Evolutionary conservation across 2,329 filamentous ascomycete species (phyloP).

Genomic region (Botrytis porri): DNA sequence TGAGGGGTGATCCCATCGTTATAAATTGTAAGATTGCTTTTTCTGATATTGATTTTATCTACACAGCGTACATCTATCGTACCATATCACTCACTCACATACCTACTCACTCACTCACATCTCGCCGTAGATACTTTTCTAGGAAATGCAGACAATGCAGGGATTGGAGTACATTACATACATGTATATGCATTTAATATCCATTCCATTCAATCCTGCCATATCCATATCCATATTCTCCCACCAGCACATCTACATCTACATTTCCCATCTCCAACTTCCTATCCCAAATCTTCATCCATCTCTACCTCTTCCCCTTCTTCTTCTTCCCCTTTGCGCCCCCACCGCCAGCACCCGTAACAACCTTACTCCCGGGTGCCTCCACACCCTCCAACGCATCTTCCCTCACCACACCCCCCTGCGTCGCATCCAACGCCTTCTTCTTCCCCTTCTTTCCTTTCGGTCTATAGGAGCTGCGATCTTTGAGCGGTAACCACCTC

Average conservation of each 20-base stretch:
- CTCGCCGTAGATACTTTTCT: not conserved
- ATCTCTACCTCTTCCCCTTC: slow-evolving; percentile 52
- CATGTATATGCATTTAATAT: not conserved
- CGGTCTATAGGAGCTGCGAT: slow-evolving; percentile 82
- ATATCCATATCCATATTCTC: not conserved
- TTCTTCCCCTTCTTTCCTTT: slow-evolving; percentile 92
- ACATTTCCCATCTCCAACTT: not conserved
- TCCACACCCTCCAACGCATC: slow-evolving; percentile 65
- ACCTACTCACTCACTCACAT: too few species aligned
- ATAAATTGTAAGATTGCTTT: not conserved
- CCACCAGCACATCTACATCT: not conserved
- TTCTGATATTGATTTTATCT: not conserved
- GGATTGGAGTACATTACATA: not conserved
- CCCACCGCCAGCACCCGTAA: slow-evolving; percentile 49
- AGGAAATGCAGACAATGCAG: not conserved
- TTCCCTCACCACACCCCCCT: slow-evolving; percentile 78
- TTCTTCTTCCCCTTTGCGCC: slow-evolving; percentile 38
- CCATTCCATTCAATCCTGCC: not conserved
- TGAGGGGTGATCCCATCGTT: not conserved
- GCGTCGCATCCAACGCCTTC: slow-evolving; percentile 73
- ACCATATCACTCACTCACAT: not conserved
- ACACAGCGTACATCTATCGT: not conserved
- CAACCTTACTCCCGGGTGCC: slow-evolving; percentile 60
- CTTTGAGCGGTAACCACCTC: slow-evolving; percentile 86
- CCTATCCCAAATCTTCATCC: not conserved